Conservation (phyloP, 768 basidiomycete genomes). For the Terana coerulea region DNA sequence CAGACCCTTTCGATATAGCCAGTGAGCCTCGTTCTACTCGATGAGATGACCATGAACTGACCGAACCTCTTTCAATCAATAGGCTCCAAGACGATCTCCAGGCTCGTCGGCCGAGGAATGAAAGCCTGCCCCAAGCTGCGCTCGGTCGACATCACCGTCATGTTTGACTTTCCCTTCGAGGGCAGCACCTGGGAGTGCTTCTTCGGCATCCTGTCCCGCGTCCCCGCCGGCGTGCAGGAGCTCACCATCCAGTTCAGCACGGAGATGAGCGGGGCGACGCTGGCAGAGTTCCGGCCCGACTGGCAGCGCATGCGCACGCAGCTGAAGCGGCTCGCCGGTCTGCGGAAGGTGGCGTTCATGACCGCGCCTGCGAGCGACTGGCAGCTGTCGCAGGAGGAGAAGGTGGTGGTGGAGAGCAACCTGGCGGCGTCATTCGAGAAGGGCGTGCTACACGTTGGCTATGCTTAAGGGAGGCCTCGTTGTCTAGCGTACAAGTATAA, state of each 20-base stretch:
- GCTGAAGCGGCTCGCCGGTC: neutral
- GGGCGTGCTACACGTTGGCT: neutral
- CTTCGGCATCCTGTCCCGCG: neutral
- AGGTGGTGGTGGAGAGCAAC: neutral
- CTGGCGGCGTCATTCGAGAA: neutral
- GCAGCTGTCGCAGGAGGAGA: neutral
- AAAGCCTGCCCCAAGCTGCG: neutral
- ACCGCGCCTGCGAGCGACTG: neutral
- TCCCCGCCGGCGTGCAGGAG: neutral
- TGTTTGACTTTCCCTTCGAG: neutral
- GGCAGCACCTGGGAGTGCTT: neutral
- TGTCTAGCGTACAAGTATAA: no score
- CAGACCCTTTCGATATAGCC: neutral
- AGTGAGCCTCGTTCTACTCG: neutral
- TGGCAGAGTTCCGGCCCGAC: neutral
- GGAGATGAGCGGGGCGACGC: neutral
- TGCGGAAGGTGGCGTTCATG: neutral
- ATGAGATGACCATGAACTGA: neutral
- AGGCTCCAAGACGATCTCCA: neutral
- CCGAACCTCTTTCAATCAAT: neutral
- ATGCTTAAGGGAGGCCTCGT: no score
- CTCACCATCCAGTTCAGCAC: neutral
- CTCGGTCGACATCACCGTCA: neutral
- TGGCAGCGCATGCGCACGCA: neutral
- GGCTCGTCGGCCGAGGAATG: neutral